Evolutionary conservation across 495 filamentous ascomycete genomes (phyloP).

Genomic region (Penicillium turbatum): DNA sequence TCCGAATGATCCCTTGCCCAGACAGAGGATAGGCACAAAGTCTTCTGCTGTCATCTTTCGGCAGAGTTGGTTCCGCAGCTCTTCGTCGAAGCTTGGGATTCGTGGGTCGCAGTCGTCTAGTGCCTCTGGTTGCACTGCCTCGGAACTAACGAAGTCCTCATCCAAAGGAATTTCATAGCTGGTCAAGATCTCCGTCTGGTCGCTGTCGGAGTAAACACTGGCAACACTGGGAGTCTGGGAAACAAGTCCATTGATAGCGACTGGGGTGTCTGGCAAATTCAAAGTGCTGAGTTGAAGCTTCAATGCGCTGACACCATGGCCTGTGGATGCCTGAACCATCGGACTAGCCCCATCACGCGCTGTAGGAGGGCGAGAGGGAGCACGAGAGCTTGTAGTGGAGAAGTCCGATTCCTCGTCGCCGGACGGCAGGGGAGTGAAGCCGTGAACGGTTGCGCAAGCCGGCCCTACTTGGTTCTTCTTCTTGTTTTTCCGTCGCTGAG

Average conservation of each 20-base stretch:
- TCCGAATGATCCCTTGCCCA: constrained; percentile 93
- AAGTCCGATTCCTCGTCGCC: constrained; percentile 82
- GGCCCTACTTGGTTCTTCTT: constrained; percentile 55
- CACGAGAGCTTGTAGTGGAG: constrained; percentile 49
- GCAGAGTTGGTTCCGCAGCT: constrained; percentile 42
- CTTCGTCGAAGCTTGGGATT: constrained; percentile 2
- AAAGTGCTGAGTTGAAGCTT: constrained; percentile 72
- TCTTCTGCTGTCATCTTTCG: constrained; percentile 90
- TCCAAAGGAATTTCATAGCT: constrained; percentile 88
- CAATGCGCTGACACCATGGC: constrained; percentile 71
- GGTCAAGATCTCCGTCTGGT: constrained; percentile 55
- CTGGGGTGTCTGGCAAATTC: constrained; percentile 44
- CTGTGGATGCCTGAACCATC: constrained; percentile 52
- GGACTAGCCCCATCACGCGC: constrained; percentile 45
- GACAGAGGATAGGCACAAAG: constrained; percentile 88
- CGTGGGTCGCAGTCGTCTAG: constrained; percentile 14
- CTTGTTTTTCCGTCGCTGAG: constrained; percentile 42
- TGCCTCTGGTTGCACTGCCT: constrained; percentile 45
- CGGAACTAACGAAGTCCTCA: constrained; percentile 78
- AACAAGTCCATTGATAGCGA: constrained; percentile 29
- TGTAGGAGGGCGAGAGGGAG: constrained; percentile 27
- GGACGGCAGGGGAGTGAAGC: constrained; percentile 82
- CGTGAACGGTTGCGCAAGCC: constrained; percentile 69
- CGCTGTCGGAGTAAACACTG: constrained; percentile 53
- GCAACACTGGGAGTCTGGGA: constrained; percentile 50